phyloP scores from a whole-genome alignment of 2,329 filamentous ascomycete genomes.

The Phaeoacremonium minimum region DNA sequence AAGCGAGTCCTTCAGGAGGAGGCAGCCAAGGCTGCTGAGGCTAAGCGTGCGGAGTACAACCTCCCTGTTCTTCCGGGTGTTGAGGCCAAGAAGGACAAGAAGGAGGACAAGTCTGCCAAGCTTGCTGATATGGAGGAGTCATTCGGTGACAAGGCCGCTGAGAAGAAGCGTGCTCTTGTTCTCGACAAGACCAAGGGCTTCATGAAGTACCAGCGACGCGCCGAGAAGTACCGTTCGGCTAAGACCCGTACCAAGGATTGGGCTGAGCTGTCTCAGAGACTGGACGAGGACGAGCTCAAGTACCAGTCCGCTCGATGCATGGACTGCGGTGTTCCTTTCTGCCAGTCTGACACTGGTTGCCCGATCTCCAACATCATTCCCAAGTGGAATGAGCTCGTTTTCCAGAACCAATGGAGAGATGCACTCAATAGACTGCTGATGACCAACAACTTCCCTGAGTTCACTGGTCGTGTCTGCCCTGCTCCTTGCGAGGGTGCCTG shows the following conservation, averaged over 20 bases:
- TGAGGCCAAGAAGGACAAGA: slow-evolving; percentile 58
- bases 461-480: slow-evolving; percentile 94
- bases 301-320: slow-evolving; percentile 96
- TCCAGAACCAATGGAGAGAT: slow-evolving; percentile 78
- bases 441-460: slow-evolving; percentile 99
- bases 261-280: slow-evolving; percentile 81
- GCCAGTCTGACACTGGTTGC: slow-evolving; percentile 92
- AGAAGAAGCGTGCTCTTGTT: slow-evolving; percentile 83
- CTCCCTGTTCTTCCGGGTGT: slow-evolving; percentile 72
- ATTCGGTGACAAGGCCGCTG: slow-evolving; percentile 75
- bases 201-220: slow-evolving; percentile 92
- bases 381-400: slow-evolving; percentile 88
- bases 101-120: slow-evolving; percentile 64
- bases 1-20: slow-evolving; percentile 88
- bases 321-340: slow-evolving; percentile 98
- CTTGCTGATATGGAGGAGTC: slow-evolving; percentile 88
- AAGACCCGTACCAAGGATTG: slow-evolving; percentile 87
- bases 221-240: slow-evolving; percentile 86
- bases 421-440: slow-evolving; percentile 86
- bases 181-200: slow-evolving; percentile 98
- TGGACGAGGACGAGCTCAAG: slow-evolving; percentile 93
- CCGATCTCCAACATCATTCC: slow-evolving; percentile 97
- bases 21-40: slow-evolving; percentile 77
- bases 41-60: slow-evolving; percentile 79
- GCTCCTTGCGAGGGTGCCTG: slow-evolving; percentile 96